Conservation (phyloP, 2,329 filamentous ascomycete genomes). For the Calycina marina region DNA sequence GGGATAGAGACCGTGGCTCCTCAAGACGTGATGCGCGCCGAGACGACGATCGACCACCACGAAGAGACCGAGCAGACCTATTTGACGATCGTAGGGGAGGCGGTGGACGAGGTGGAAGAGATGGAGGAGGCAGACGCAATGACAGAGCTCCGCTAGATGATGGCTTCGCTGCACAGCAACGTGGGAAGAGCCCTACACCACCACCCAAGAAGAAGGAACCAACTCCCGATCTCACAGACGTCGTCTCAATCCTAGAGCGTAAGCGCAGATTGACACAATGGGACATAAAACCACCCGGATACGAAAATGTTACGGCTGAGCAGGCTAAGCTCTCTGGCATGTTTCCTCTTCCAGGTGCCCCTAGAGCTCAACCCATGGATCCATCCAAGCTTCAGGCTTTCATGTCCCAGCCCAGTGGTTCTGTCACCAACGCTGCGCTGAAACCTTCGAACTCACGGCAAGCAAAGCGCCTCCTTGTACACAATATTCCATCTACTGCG, state of each 20-base stretch:
- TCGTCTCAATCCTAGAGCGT: conserved; percentile 68
- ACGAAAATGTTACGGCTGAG: conserved; percentile 95
- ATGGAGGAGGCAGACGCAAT: conserved; percentile 32
- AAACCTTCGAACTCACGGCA: conserved; percentile 90
- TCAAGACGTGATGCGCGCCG: conserved; percentile 47
- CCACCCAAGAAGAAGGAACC: conserved; percentile 86
- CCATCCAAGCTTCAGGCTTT: conserved; percentile 87
- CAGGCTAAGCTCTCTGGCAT: conserved; percentile 98
- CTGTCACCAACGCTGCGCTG: conserved; percentile 55
- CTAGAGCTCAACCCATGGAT: conserved; percentile 89
- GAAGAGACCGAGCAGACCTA: conserved; percentile 43
- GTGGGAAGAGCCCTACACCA: conserved; percentile 56
- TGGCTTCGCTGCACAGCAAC: conserved; percentile 33
- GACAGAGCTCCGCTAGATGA: conserved; percentile 27
- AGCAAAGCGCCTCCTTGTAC: conserved; percentile 78
- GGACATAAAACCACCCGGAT: conserved; percentile 98
- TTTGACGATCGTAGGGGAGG: conserved; percentile 46
- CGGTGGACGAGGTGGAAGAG: conserved; percentile 31
- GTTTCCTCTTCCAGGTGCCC: conserved; percentile 94
- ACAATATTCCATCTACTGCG: conserved; percentile 61
- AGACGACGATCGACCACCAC: conserved; percentile 42
- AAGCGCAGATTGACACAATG: conserved; percentile 93
- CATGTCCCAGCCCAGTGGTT: conserved; percentile 73
- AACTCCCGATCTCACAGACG: conserved; percentile 82
- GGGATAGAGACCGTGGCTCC: conserved; percentile 56